A percentile compares a stretch with the other conserved stretches of the same genome.
These are phyloP conservation scores for Triadica sebifera DNA, from an alignment of 345 rosid genomes.

Conservation along the genomic window DNA sequence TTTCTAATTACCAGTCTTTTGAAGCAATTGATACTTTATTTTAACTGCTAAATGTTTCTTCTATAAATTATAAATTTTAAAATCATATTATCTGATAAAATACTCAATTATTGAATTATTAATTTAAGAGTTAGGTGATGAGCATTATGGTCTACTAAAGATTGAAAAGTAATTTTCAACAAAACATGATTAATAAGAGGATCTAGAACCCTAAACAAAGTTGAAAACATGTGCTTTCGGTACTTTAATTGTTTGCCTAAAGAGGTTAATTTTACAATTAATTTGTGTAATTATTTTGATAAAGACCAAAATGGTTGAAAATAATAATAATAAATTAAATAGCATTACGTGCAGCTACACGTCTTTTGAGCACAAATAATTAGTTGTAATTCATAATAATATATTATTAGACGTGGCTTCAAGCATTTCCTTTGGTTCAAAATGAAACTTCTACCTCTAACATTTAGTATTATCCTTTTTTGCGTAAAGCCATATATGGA, in stretches of 20 bases:
- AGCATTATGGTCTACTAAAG: background rate
- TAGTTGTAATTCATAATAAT: background rate
- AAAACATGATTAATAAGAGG: background rate
- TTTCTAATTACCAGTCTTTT: too few relatives aligned
- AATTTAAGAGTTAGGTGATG: background rate
- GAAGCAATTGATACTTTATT: too few relatives aligned
- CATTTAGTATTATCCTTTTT: background rate
- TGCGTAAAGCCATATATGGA: background rate
- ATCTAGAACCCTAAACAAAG: background rate
- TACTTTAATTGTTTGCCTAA: background rate
- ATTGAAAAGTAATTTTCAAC: background rate
- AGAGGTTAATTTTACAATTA: slow-evolving; percentile 4
- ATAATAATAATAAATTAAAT: background rate
- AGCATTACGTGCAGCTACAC: slow-evolving; percentile 15
- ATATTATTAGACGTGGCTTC: background rate
- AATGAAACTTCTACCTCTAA: background rate
- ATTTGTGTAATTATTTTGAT: background rate
- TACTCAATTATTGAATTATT: background rate
- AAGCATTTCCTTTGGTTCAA: background rate
- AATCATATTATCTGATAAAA: background rate
- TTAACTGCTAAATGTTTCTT: too few relatives aligned
- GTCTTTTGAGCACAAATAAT: slow-evolving; percentile 5
- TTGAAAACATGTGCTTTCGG: background rate
- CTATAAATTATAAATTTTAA: too few relatives aligned
- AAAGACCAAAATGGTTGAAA: background rate